Evolutionary conservation across 352 stramenopile species (phyloP).

Genomic region (Phytophthora aleatoria): DNA sequence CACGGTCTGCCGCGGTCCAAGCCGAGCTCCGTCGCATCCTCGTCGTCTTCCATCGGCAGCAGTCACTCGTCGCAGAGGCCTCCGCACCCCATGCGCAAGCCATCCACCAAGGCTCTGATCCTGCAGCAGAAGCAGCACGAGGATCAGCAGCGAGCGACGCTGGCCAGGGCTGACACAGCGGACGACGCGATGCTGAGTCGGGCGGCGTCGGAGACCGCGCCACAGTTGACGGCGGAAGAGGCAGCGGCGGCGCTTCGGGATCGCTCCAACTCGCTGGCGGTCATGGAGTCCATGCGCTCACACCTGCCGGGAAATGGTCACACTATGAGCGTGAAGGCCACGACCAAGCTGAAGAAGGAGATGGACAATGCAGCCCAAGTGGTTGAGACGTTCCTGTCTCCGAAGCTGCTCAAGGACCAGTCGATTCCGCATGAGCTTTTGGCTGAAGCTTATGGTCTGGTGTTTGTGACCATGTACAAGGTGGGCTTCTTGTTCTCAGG

Average conservation of each 20-base stretch:
- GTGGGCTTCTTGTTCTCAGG: constrained; percentile 79
- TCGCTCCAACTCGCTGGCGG: constrained; percentile 62
- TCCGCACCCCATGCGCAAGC: constrained; percentile 32
- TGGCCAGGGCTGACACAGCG: constrained; percentile 48
- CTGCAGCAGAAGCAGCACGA: constrained; percentile 42
- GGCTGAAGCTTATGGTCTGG: constrained; percentile 71
- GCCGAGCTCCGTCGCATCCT: constrained; percentile 13
- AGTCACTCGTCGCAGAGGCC: constrained; percentile 6
- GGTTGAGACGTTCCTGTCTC: constrained; percentile 73
- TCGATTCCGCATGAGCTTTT: constrained; percentile 81
- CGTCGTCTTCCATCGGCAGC: constrained; percentile 19
- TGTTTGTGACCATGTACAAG: constrained; percentile 87
- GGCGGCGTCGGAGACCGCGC: constrained; percentile 13
- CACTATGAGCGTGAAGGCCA: constrained; percentile 62
- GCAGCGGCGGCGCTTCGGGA: constrained; percentile 49
- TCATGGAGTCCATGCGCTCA: constrained; percentile 39
- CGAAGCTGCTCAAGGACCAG: constrained; percentile 80
- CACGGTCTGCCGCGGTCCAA: constrained; percentile 16
- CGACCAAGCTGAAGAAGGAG: constrained; percentile 63
- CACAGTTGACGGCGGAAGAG: constrained; percentile 22
- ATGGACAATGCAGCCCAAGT: constrained; percentile 68
- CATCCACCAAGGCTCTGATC: constrained; percentile 59
- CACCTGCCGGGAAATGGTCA: constrained; percentile 37
- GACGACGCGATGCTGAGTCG: constrained; percentile 41
- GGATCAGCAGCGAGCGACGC: constrained; percentile 27